Conservation (phyloP, 1,139 yeast species). For the Debaryomyces psychrophilus region DNA sequence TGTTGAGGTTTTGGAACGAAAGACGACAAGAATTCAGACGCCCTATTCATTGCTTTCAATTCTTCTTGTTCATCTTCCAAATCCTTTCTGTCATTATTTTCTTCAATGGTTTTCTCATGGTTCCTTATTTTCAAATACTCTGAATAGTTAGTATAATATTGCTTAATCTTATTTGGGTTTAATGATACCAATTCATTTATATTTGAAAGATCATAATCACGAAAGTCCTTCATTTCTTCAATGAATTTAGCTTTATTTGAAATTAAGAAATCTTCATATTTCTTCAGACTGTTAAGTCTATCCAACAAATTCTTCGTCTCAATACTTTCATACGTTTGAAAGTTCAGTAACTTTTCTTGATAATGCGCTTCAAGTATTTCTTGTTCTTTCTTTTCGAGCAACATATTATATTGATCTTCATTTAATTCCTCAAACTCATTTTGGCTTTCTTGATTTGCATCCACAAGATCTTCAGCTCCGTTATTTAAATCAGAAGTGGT, state of each 20-base stretch:
- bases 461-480: conserved; percentile 16
- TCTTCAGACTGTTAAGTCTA: conserved; percentile 22
- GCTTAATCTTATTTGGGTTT: conserved; percentile 12
- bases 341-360: conserved; percentile 17
- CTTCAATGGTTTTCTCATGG: conserved; percentile 37
- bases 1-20: conserved; percentile 3
- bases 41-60: background rate
- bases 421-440: conserved; percentile 31
- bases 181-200: conserved; percentile 1
- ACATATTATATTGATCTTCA: conserved; percentile 39
- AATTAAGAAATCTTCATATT: conserved; percentile 38
- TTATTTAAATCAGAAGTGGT: conserved; percentile 16
- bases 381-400: conserved; percentile 21
- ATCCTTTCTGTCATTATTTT: conserved; percentile 35
- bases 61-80: conserved; percentile 25
- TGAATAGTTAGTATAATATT: conserved; percentile 41
- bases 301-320: conserved; percentile 22
- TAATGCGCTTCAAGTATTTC: conserved; percentile 25
- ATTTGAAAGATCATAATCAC: conserved; percentile 19
- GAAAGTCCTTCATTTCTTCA: conserved; percentile 32
- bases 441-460: conserved; percentile 20
- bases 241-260: conserved; percentile 41
- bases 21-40: conserved; percentile 2
- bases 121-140: conserved; percentile 42
- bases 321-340: conserved; percentile 22